Evolutionary conservation across 2,329 filamentous ascomycete genomes (phyloP), one percentile per base, ranked within the genome.

Genomic region (Epichloe gansuensis): DNA sequence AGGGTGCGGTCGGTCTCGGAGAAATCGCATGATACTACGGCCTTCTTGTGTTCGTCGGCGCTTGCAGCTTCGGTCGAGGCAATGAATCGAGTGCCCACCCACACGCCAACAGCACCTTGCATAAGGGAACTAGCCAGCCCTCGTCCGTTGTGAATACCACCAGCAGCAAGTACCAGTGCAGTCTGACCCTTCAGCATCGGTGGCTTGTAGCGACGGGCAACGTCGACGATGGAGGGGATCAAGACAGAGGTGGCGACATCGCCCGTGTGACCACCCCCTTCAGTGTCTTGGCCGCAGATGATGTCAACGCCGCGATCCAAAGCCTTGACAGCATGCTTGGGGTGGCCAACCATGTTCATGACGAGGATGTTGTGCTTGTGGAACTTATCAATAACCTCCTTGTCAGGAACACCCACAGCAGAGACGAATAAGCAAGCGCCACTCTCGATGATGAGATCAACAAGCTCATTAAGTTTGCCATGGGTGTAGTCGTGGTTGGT

Each of bases 321-420:
- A 2, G 90, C 90, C 71, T 96, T 96, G 65, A 84, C 79, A 1
- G 90, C 90, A 66, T 97, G 91, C 65, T 85, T 89, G 2, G 91
- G 90, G 61, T 90, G 87, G 0, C 91, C 91, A 21, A 96, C 89
- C 90, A 96, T 96, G 67, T 96, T 96, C 89, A 96, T 96, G 38
- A 96, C 76, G 54, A 94, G 65, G 41, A 97, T 86, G 0, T 86
- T 87, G 0, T 85, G 84, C 8, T 76, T 75, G 63, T 97, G 91
- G 44, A 97, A 74, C 45, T 81, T 72, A 59, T 87, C 81, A 53
- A 96, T 85, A 4, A 90, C 80, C 53, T 73, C 68, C 45, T 73
- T 72, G 0, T 90, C 88, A 15, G 91, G 91, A 23, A 96, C 85
- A 8, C 91, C 91, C 0, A 96, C 89, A 1, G 91, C 91, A 50